phyloP scores from a whole-genome alignment of 208 protist genomes.

The Leishmania guyanensis region DNA sequence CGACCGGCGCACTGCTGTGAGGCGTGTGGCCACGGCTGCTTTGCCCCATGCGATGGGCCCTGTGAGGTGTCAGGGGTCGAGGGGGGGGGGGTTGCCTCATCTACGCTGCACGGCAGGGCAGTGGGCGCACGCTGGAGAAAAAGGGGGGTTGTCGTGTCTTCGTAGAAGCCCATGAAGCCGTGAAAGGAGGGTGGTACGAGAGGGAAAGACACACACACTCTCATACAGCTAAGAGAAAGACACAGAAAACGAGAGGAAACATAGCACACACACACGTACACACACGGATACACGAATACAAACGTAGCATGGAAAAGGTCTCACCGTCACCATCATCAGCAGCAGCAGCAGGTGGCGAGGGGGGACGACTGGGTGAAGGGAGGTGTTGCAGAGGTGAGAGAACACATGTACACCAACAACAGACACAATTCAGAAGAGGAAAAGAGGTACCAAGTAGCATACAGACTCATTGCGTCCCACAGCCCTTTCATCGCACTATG shows the following conservation, averaged over 20 bases:
- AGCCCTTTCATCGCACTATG: conserved; percentile 36
- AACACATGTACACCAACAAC: neutral
- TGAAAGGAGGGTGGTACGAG: neutral
- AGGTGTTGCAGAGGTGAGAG: neutral
- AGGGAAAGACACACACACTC: neutral
- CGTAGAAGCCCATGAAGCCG: conserved; percentile 2
- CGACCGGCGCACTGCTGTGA: neutral
- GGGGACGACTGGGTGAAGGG: neutral
- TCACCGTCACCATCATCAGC: neutral
- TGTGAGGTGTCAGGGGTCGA: neutral
- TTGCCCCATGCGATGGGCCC: neutral
- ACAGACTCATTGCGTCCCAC: neutral
- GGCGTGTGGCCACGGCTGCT: neutral
- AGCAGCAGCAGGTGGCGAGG: neutral
- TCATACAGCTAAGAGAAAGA: neutral
- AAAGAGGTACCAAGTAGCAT: neutral
- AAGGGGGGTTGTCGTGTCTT: neutral
- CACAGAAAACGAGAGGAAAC: neutral
- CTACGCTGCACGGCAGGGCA: neutral
- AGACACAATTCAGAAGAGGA: neutral
- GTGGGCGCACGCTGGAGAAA: neutral
- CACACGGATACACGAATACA: neutral
- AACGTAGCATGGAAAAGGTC: neutral
- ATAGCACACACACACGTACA: neutral
- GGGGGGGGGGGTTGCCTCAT: neutral